Conservation (phyloP, 495 filamentous ascomycete genomes). For the Clavariopsis aquatica region DNA sequence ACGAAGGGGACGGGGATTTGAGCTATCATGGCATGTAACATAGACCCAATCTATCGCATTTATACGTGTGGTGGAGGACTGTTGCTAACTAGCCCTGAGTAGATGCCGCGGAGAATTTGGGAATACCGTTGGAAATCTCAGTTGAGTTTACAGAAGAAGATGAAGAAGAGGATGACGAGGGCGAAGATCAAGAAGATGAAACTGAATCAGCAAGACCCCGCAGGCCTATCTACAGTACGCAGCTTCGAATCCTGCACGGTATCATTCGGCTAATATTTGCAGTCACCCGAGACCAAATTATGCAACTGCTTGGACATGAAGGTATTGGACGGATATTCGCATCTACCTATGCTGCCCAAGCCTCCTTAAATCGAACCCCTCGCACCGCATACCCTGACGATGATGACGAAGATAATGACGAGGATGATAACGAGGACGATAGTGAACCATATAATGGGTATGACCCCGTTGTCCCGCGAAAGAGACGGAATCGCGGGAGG, state of each 20-base stretch:
- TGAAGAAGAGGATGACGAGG: constrained; percentile 42
- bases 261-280: constrained; percentile 36
- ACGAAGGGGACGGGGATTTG: constrained; percentile 28
- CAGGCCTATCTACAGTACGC: constrained; percentile 34
- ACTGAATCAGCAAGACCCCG: constrained; percentile 14
- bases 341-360: constrained; percentile 32
- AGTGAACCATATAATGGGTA: constrained; percentile 27
- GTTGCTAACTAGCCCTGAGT: background rate
- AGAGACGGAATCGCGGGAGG: constrained; percentile 41
- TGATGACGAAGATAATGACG: constrained; percentile 15
- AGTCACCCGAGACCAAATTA: constrained; percentile 47
- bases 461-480: constrained; percentile 32
- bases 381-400: constrained; percentile 6
- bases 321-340: constrained; percentile 47
- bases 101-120: constrained; percentile 8
- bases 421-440: too few species aligned
- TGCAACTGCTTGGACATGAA: constrained; percentile 47
- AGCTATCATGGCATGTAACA: constrained; percentile 37
- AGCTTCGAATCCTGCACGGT: background rate
- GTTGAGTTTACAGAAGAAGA: constrained; percentile 36
- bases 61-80: background rate
- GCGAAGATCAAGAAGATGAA: constrained; percentile 29
- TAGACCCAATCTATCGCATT: constrained; percentile 20
- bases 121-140: background rate
- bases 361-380: background rate